Base-by-base conservation (phyloP, 768 basidiomycete genomes). In the Tephrocybe sp. region DNA sequence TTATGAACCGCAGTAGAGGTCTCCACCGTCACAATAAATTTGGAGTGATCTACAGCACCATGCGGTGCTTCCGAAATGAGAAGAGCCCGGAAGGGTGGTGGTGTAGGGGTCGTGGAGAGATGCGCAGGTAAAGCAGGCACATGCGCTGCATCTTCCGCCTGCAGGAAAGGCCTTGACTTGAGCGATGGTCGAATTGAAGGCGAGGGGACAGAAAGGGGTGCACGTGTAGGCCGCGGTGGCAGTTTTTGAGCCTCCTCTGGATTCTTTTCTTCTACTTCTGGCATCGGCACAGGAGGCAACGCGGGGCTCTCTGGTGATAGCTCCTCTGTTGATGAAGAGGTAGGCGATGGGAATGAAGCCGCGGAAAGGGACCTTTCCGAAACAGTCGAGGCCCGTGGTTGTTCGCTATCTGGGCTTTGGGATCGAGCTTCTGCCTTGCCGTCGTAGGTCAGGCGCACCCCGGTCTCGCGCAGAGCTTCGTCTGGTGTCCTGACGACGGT, bases 401-500 rank as follows among this genome's bases (percentile, higher is more conserved):
- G n/a, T 25, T 26, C 21, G 4, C 28, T 51, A 42, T 49, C 46
- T 18, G 50, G 48, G 40, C 25, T 47, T 17, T 36, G 46, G 40
- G 50, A 15, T 12, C 49, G 45, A 23, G 44, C 37, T 32, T 63
- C 57, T 28, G 55, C 43, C 26, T 57, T 58, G 21, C 55, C 64
- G 21, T 68, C 66, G 36, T 63, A 69, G 7, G 68, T 72, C n/a
- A 76, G 65, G 38, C 76, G 65, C 2, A 79, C 72, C 17, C 72
- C 67, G 0, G 77, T 76, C 42, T 76, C 77, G 40, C 73, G 72
- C 25, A 93, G 72, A 18, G 90, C 90, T 49, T 93, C 90, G 57
- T 86, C 83, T 7, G 90, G 90, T 0, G 90, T 92, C 50, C 84
- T 75, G 32, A 92, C 90, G 25, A 93, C 73, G 1, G 76, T 85